These are phyloP conservation scores for Zangia roseola DNA, from an alignment of 768 basidiomycete genomes.

Conservation along the genomic window DNA sequence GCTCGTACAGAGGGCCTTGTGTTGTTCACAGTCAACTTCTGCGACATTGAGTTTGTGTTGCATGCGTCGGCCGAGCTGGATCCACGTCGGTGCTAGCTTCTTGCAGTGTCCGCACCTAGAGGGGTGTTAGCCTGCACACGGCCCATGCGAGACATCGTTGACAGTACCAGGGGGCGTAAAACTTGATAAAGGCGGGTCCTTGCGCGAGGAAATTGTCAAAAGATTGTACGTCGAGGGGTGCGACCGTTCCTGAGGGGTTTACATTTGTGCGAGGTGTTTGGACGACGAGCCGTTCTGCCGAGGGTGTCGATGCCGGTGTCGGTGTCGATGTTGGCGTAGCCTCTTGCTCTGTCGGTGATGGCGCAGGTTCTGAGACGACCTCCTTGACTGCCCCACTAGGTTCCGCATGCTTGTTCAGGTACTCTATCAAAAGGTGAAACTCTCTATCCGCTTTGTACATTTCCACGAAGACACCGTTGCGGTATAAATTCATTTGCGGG, in stretches of 20 bases:
- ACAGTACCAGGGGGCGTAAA: constrained; percentile 84
- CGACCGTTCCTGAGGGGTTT: constrained; percentile 28
- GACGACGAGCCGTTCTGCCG: constrained; percentile 11
- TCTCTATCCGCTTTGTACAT: constrained; percentile 55
- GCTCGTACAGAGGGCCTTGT: constrained; percentile 61
- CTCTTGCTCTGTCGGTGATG: constrained; percentile 8
- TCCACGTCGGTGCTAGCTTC: constrained; percentile 84
- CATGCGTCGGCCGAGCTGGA: constrained; percentile 67
- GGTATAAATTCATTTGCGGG: constrained; percentile 74
- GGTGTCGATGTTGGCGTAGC: constrained; percentile 1
- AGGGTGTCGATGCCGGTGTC: constrained; percentile 16
- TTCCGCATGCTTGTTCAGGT: constrained; percentile 47
- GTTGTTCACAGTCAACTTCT: constrained; percentile 85
- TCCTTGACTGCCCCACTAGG: constrained; percentile 8
- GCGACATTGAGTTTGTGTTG: constrained; percentile 72
- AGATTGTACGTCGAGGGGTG: constrained; percentile 27
- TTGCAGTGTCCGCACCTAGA: constrained; percentile 93
- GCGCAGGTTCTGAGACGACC: neutral
- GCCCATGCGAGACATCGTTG: too few species aligned
- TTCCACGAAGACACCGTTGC: constrained; percentile 60
- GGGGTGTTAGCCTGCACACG: neutral
- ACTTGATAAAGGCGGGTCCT: constrained; percentile 68
- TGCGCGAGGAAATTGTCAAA: constrained; percentile 41
- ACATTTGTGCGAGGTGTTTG: constrained; percentile 11
- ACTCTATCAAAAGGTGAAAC: constrained; percentile 52